Percentiles rank a stretch among this genome's conserved stretches.
phyloP scores from a whole-genome alignment of 2,329 filamentous ascomycete species.

The Onygena corvina region DNA sequence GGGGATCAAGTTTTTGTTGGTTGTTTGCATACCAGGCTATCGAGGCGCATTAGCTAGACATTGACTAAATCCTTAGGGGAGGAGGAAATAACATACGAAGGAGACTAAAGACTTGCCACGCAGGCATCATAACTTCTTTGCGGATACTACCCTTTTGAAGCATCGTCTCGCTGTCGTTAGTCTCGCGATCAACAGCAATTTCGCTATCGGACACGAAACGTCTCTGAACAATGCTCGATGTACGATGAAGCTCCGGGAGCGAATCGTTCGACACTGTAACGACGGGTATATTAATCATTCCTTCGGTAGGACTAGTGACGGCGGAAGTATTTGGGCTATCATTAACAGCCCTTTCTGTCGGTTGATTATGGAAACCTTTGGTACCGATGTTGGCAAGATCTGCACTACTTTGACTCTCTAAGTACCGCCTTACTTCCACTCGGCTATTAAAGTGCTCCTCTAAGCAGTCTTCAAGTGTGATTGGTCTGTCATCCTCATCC shows the following conservation, averaged over 20 bases:
- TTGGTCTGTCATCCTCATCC: slow-evolving; percentile 50
- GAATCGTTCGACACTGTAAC: neutral
- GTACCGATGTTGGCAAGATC: slow-evolving; percentile 30
- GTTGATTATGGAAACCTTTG: slow-evolving; percentile 29
- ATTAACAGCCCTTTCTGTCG: slow-evolving; percentile 36
- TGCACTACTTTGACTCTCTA: slow-evolving; percentile 50
- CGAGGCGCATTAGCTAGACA: slow-evolving; percentile 30
- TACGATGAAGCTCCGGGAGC: slow-evolving; percentile 8
- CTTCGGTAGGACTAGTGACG: neutral
- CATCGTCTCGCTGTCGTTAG: neutral
- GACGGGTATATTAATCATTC: neutral
- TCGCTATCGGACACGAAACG: slow-evolving; percentile 33
- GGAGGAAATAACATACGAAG: slow-evolving; percentile 53
- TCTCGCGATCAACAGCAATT: slow-evolving; percentile 29
- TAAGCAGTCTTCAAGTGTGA: slow-evolving; percentile 80
- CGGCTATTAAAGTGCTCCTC: slow-evolving; percentile 91
- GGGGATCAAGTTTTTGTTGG: slow-evolving; percentile 51
- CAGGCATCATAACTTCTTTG: slow-evolving; percentile 87
- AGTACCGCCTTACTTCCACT: slow-evolving; percentile 73
- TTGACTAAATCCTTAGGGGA: slow-evolving; percentile 8
- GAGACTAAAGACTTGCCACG: slow-evolving; percentile 93
- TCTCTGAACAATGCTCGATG: slow-evolving; percentile 34
- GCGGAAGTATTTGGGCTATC: slow-evolving; percentile 16
- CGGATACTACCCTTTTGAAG: slow-evolving; percentile 27
- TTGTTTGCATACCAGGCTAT: slow-evolving; percentile 75